These are phyloP conservation scores for Cercospora beticola DNA, from an alignment of 2,329 filamentous ascomycete species.

Conservation along the genomic window DNA sequence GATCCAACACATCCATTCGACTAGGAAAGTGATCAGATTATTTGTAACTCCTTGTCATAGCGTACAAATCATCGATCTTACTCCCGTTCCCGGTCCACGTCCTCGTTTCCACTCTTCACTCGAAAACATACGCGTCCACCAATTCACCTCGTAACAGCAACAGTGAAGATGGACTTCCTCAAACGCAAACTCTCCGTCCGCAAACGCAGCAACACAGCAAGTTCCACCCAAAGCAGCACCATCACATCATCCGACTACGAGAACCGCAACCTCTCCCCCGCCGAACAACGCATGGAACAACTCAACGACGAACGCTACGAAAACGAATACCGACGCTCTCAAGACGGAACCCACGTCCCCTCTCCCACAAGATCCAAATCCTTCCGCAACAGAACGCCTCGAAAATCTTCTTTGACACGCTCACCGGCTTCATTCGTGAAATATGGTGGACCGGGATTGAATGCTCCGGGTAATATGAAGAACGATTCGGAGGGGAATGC, in stretches of 20 bases:
- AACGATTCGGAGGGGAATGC: background rate
- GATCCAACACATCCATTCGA: background rate
- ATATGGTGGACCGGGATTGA: slow-evolving; percentile 2
- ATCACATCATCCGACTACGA: background rate
- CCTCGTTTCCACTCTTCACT: background rate
- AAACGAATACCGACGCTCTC: background rate
- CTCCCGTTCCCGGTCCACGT: background rate
- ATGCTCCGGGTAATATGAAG: slow-evolving; percentile 5
- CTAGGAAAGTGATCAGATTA: background rate
- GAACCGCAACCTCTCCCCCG: background rate
- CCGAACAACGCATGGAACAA: slow-evolving; percentile 3
- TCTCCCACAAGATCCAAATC: slow-evolving; percentile 2
- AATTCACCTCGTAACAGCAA: background rate
- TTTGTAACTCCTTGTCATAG: background rate
- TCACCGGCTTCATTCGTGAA: slow-evolving; percentile 4
- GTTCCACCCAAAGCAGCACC: background rate
- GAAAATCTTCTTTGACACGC: background rate
- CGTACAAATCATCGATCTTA: background rate
- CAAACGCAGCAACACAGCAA: background rate
- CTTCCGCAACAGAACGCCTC: background rate
- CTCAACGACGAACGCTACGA: slow-evolving; percentile 2
- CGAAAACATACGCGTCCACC: background rate
- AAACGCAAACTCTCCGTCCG: slow-evolving; percentile 10
- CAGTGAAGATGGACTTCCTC: slow-evolving; percentile 4
- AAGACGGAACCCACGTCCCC: background rate